Conservation (phyloP, 306 rosid genomes). For the Trifolium dubium region DNA sequence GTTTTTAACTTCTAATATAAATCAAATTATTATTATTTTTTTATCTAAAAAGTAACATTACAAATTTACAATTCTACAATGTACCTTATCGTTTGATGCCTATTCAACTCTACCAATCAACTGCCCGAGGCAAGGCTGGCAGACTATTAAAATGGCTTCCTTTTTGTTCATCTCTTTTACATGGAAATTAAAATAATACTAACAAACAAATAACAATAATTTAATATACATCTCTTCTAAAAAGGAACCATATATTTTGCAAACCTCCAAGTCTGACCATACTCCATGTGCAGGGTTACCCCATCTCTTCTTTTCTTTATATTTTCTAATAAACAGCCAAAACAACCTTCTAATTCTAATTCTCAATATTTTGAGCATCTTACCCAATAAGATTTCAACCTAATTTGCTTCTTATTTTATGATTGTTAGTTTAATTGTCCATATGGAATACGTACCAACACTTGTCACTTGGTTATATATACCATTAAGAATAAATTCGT, state of each 20-base stretch:
- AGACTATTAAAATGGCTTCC: conserved; percentile 21
- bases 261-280: conserved; percentile 65
- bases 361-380: conserved; percentile 40
- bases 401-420: conserved; percentile 35
- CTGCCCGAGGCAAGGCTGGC: conserved; percentile 47
- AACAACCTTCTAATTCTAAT: conserved; percentile 50
- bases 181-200: conserved; percentile 27
- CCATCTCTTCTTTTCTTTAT: conserved; percentile 44
- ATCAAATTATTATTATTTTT: too few relatives aligned
- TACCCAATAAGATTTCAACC: conserved; percentile 45
- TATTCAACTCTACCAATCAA: conserved; percentile 42
- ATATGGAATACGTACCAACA: not conserved
- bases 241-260: conserved; percentile 45
- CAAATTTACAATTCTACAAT: too few relatives aligned
- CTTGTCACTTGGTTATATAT: conserved; percentile 8
- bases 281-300: conserved; percentile 82
- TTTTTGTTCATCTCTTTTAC: conserved; percentile 13
- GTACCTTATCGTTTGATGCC: conserved; percentile 34
- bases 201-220: conserved; percentile 30
- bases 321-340: conserved; percentile 54
- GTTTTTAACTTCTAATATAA: too few relatives aligned
- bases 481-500: not conserved
- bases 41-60: too few relatives aligned
- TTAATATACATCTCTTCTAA: conserved; percentile 34
- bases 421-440: conserved; percentile 12